A percentile compares a stretch with the other conserved stretches of the same genome.
phyloP scores from a whole-genome alignment of 768 basidiomycete genomes.

The Phanerochaete sordida region DNA sequence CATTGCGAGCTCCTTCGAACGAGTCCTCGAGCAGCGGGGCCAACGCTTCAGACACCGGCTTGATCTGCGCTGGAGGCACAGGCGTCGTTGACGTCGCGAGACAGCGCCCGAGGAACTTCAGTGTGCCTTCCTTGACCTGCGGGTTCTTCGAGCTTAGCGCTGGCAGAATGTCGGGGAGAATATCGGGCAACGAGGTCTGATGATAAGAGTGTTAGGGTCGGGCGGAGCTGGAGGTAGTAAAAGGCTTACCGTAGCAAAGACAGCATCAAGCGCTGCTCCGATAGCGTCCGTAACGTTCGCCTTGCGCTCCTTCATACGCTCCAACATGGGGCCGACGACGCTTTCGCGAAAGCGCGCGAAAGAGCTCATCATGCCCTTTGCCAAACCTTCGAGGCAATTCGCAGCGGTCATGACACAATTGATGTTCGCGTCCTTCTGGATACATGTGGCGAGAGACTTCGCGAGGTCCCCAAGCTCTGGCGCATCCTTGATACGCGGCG shows the following conservation, averaged over 20 bases:
- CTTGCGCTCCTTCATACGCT: conserved; percentile 93
- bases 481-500: conserved; percentile 77
- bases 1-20: conserved; percentile 82
- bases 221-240: background rate
- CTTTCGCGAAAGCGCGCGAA: conserved; percentile 75
- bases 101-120: conserved; percentile 82
- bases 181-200: conserved; percentile 76
- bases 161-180: conserved; percentile 77
- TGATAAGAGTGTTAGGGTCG: conserved; percentile 6
- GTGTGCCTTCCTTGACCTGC: conserved; percentile 90
- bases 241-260: conserved; percentile 71
- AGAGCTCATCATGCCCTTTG: conserved; percentile 69
- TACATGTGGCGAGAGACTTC: conserved; percentile 72
- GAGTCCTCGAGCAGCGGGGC: conserved; percentile 80
- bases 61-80: conserved; percentile 72
- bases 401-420: conserved; percentile 92
- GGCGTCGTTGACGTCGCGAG: conserved; percentile 68
- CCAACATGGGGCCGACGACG: conserved; percentile 76
- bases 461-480: conserved; percentile 74
- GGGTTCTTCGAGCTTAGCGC: conserved; percentile 90
- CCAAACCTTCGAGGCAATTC: conserved; percentile 78
- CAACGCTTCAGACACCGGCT: conserved; percentile 75
- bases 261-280: conserved; percentile 82
- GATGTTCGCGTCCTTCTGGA: conserved; percentile 90
- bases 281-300: conserved; percentile 86